phyloP scores from a whole-genome alignment of 2,329 filamentous ascomycete species.

The Pestalotiopsis sp. region DNA sequence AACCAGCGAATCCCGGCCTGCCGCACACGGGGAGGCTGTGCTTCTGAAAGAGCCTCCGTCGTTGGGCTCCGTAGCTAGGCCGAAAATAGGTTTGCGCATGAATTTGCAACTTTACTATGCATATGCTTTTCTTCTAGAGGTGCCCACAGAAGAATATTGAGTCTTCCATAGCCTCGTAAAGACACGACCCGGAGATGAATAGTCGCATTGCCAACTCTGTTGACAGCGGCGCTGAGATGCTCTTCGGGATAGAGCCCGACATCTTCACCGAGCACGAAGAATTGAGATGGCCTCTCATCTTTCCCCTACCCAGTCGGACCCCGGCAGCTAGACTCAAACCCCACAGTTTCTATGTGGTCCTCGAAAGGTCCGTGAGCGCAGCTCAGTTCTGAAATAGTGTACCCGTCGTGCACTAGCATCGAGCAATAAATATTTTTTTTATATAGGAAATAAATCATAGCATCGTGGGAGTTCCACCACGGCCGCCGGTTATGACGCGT shows the following conservation, averaged over 20 bases:
- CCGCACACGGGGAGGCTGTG: constrained; percentile 8
- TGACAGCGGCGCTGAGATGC: constrained; percentile 5
- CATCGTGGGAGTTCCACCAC: not conserved
- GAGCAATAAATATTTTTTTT: not conserved
- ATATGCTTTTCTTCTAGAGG: constrained; percentile 1
- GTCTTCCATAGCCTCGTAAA: constrained; percentile 1
- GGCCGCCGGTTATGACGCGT: not conserved
- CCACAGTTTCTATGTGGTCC: not conserved
- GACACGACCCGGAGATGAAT: not conserved
- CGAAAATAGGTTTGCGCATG: constrained; percentile 4
- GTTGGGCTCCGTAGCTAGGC: not conserved
- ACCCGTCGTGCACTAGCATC: not conserved
- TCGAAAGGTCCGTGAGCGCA: not conserved
- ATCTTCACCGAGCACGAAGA: not conserved
- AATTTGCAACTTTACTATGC: constrained; percentile 3
- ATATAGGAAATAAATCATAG: not conserved
- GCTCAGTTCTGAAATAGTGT: not conserved
- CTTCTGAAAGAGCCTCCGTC: not conserved
- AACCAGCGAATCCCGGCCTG: not conserved
- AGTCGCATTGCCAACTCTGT: not conserved
- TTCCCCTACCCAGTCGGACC: not conserved
- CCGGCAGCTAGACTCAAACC: not conserved
- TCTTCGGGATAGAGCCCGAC: not conserved
- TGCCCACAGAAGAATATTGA: not conserved
- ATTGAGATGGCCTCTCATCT: not conserved